phyloP scores from a whole-genome alignment of 805 yeast genomes.

The Metschnikowia baotianmanensis region DNA sequence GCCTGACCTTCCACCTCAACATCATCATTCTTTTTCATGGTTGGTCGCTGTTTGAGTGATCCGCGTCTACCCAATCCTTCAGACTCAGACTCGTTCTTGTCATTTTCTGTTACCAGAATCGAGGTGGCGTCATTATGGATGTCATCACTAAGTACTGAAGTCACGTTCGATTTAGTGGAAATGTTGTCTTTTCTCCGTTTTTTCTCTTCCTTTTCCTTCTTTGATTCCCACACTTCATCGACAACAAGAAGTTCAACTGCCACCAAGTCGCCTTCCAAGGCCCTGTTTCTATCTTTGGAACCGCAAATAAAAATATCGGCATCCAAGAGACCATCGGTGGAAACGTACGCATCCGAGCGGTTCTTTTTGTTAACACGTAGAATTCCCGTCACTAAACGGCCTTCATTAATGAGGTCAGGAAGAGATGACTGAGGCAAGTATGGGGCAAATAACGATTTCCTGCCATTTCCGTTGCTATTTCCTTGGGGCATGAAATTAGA shows the following conservation, averaged over 20 bases:
- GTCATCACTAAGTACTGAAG: slow-evolving; percentile 56
- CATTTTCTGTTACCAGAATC: slow-evolving; percentile 36
- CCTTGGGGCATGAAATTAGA: slow-evolving; percentile 35
- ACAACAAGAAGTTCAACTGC: slow-evolving; percentile 93
- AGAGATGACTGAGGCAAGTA: slow-evolving; percentile 90
- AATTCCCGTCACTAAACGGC: slow-evolving; percentile 87
- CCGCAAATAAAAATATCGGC: slow-evolving; percentile 98
- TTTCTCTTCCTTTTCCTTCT: slow-evolving; percentile 95
- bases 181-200: slow-evolving; percentile 78
- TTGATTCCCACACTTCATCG: slow-evolving; percentile 97
- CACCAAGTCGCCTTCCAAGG: slow-evolving; percentile 93
- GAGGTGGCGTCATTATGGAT: slow-evolving; percentile 81
- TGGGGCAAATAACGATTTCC: slow-evolving; percentile 91
- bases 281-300: slow-evolving; percentile 96
- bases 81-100: slow-evolving; percentile 32
- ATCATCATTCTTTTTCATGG: slow-evolving; percentile 96
- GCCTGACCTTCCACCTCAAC: slow-evolving; percentile 99
- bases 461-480: slow-evolving; percentile 39
- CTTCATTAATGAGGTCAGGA: slow-evolving; percentile 86
- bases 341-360: slow-evolving; percentile 97
- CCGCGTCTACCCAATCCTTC: slow-evolving; percentile 67
- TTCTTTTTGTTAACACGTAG: slow-evolving; percentile 94
- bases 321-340: slow-evolving; percentile 92
- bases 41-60: slow-evolving; percentile 90
- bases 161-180: slow-evolving; percentile 30